Evolutionary conservation across 768 basidiomycete species (phyloP), one percentile per base, ranked within the genome.

Genomic region (Lentinula raphanica): DNA sequence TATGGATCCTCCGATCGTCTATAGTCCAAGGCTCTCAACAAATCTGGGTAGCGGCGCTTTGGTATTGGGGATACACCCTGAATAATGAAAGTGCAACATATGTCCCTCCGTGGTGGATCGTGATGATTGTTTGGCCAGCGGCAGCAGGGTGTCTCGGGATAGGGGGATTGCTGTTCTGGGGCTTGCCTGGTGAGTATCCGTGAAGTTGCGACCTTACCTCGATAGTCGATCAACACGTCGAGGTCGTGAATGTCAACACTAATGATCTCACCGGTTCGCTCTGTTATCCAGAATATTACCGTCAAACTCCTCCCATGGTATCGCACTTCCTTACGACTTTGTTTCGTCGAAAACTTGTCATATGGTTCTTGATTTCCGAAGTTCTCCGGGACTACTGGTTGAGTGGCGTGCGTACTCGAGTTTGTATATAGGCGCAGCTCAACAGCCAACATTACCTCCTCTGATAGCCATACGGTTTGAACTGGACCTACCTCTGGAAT

Each of bases 251-350:
- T 48, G 19, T 35, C 54, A 56, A 46, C 17, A 42, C 13, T 19
- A 3, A 12, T 54, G n/a, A n/a, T n/a, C n/a, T n/a, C n/a, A n/a
- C n/a, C n/a, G n/a, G n/a, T n/a, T n/a, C n/a, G n/a, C n/a, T 53
- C 46, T 60, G 4, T 36, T 19, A 46, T 59, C 3, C 59, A 88
- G 92, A 94, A 60, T 94, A 94, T 67, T 94, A 92, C 69, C 85
- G 86, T 56, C 91, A 96, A 76, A 90, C 93, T n/a, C 94, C 94
- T n/a, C 94, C 94, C 0, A 94, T 93, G 68, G 94, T 97, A 7
- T 94, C 93, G 42, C 89, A 90, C 72, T 97, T 97, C 81, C 74
- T 94, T 67, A 84, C 74, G 71, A 96, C 94, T 1, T 77, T 98
- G 31, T 90, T 95, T 79, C 83, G 94, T 53, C 77, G 94, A 59